Evolutionary conservation across 1,284 basidiomycete species (phyloP), one percentile per base, ranked within the genome.

Genomic region (Ganoderma leucocontextum): DNA sequence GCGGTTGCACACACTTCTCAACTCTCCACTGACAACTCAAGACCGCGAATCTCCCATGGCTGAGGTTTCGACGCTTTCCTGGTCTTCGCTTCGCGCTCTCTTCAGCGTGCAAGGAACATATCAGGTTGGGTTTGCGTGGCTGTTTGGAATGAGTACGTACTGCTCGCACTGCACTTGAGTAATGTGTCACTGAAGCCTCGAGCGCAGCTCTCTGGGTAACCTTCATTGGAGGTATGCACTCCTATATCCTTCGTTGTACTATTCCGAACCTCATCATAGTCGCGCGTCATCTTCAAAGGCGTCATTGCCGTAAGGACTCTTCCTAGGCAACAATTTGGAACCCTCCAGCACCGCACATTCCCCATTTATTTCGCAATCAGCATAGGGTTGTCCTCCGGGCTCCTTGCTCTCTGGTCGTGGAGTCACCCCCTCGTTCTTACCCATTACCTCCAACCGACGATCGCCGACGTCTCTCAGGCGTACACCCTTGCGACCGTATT

Each of bases 301-400:
- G 75, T 89, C 2, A 91, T 91, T 73, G 87, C 89, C 0, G 86
- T 82, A 75, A 87, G 80, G 76, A 75, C 86, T 19, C 80, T 91
- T 60, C 87, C 89, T 90, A 85, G 89, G 62, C 88, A 91, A 64
- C 89, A 91, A 69, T 95, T 95, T 73, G 88, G 91, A n/a, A 81
- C 85, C 53, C 85, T 96, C 44, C 93, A 95, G 78, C 88, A 92
- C 74, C 86, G 86, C 73, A 87, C 86, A 0, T 93, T 94, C 79
- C 93, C 94, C 1, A 78, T 91, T 66, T 95, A 94, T 81, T 95
- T 95, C 75, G 78, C 85, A 35, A 78, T 88, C 58, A 90, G 89
- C 35, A 86, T 91, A 49, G 73, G 79, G 22, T 80, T 91, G 41
- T 86, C 89, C 22, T 82, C 86, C 0, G 79, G 81, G 15, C 83